Evolutionary conservation across 352 stramenopile genomes (phyloP), one percentile per base, ranked within the genome.

Genomic region (Pythium dissimile): DNA sequence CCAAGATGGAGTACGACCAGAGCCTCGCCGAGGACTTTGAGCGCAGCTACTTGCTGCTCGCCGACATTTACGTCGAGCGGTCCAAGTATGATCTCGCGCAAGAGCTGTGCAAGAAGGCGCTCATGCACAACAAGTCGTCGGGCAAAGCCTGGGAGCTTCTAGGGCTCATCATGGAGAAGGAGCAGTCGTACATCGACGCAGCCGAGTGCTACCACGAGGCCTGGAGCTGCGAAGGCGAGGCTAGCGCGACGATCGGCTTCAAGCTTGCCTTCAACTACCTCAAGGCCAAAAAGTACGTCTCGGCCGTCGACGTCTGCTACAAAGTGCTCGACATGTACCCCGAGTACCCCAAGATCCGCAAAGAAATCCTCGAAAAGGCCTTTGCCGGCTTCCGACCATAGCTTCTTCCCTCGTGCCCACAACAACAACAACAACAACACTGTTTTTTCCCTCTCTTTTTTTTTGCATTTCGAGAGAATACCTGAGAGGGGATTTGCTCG

Each of bases 251-350:
- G 9, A 93, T 97, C 44, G 94, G 89, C 23, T 98, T 96, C 67
- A 98, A 98, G 64, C 71, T 98, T 1, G 92, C 90, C 6, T 98
- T 98, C 69, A 98, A 98, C 62, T 98, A 98, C 70, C 76, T 98
- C 43, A 98, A 98, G 69, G 88, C 92, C 28, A 93, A 93, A 59
- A 89, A 91, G 42, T 94, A 83, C 46, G 87, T 98, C 9, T 65
- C 87, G 16, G 80, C 92, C 13, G 95, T 98, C 34, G 91, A 98
- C 59, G 84, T 98, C 8, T 97, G 89, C 63, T 74, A 97, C 66
- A 97, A 96, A 44, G 90, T 98, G 31, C 76, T 98, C 26, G 76
- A 92, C 54, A 77, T 88, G 59, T 98, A 97, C 67, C 94, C 94
- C 12, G 89, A 97, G 57, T 98, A 98, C 68, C 92, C 90, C 8